Percentiles rank a stretch among this genome's conserved stretches.
phyloP scores from a whole-genome alignment of 192 early-diverging fungal genomes.

The Backusella liffmaniae region DNA sequence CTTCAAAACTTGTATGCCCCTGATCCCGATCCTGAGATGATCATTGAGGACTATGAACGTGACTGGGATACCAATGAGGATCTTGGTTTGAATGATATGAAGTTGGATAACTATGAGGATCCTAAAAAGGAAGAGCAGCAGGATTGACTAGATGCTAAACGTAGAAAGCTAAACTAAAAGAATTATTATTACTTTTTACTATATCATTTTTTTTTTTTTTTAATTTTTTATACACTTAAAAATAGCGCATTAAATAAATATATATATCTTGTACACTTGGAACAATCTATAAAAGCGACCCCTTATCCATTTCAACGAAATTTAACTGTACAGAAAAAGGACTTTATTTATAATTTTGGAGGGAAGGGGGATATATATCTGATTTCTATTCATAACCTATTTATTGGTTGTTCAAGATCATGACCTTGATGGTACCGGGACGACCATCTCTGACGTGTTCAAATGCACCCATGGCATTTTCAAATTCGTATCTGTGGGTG shows the following conservation, averaged over 20 bases:
- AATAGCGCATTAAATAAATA: not conserved
- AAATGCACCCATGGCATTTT: constrained; percentile 40
- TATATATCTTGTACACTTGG: not conserved
- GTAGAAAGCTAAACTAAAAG: constrained; percentile 6
- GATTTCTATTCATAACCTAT: not conserved
- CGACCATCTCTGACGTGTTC: constrained; percentile 36
- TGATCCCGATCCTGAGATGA: constrained; percentile 94
- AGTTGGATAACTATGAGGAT: constrained; percentile 65
- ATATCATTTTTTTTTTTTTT: not conserved
- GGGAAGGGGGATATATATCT: not conserved
- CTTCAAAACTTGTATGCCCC: constrained; percentile 93
- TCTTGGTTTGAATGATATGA: constrained; percentile 89
- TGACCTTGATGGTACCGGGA: constrained; percentile 41
- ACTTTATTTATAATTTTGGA: not conserved
- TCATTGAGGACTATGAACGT: constrained; percentile 78
- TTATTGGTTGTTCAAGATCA: constrained; percentile 22
- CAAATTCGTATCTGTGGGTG: constrained; percentile 38
- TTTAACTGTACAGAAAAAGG: not conserved
- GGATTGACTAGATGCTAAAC: constrained; percentile 15
- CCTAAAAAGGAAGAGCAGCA: constrained; percentile 3
- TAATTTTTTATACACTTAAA: not conserved
- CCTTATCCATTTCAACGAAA: no score
- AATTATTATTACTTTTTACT: not conserved
- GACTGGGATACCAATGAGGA: constrained; percentile 86
- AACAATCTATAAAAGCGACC: not conserved